phyloP scores from a whole-genome alignment of 2,329 filamentous ascomycete genomes.

The Colletotrichum australisinense region DNA sequence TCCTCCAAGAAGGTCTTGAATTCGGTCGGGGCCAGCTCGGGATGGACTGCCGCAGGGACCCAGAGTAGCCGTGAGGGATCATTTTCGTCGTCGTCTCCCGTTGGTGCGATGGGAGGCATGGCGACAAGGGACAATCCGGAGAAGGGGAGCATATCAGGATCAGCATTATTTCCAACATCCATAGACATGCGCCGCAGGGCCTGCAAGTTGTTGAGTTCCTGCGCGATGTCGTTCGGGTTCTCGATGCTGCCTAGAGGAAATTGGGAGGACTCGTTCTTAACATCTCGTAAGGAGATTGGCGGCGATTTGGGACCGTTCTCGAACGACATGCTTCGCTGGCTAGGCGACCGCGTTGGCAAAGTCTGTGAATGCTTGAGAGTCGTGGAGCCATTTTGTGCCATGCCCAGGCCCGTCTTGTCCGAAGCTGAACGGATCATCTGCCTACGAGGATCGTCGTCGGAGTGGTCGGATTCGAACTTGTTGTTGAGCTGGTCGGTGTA shows the following conservation, averaged over 20 bases:
- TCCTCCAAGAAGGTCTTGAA: conserved; percentile 98
- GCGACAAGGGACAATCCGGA: conserved; percentile 72
- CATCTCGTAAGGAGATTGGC: conserved; percentile 63
- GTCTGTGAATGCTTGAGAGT: conserved; percentile 57
- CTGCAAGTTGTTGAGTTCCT: conserved; percentile 92
- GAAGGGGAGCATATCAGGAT: conserved; percentile 82
- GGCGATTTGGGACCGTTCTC: conserved; percentile 61
- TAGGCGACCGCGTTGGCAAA: conserved; percentile 50
- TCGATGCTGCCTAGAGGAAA: conserved; percentile 92
- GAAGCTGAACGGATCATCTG: conserved; percentile 58
- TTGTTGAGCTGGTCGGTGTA: conserved; percentile 63
- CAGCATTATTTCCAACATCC: conserved; percentile 81
- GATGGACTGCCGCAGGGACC: conserved; percentile 95
- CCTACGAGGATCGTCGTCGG: conserved; percentile 51
- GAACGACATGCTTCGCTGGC: conserved; percentile 53
- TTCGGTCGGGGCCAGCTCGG: conserved; percentile 92
- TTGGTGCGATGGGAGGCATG: conserved; percentile 79
- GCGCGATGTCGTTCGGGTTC: conserved; percentile 87
- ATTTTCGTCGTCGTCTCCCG: conserved; percentile 81
- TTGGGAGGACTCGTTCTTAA: conserved; percentile 74
- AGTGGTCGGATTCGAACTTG: conserved; percentile 41
- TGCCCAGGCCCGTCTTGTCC: conserved; percentile 50
- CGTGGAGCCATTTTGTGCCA: conserved; percentile 43
- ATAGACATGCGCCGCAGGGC: conserved; percentile 93
- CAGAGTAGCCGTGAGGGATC: conserved; percentile 91